Conservation (phyloP, 2,329 filamentous ascomycete species). For the Phoma herbarum region DNA sequence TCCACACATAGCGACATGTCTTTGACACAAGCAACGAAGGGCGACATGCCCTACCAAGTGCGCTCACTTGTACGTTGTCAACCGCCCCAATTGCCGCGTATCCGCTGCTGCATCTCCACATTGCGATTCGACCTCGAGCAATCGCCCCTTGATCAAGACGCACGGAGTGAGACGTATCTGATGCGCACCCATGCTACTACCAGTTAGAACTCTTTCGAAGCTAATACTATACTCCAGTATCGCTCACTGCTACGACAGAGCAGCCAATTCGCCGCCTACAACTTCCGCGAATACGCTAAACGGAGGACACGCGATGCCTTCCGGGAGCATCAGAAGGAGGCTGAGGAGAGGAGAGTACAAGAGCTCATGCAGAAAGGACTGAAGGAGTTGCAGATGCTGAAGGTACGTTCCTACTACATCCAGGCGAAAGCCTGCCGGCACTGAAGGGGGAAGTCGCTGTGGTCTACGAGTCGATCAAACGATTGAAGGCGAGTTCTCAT, state of each 20-base stretch:
- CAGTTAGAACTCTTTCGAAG: neutral
- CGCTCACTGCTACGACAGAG: slow-evolving; percentile 89
- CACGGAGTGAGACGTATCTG: neutral
- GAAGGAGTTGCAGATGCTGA: slow-evolving; percentile 86
- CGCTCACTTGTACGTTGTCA: slow-evolving; percentile 50
- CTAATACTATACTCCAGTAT: slow-evolving; percentile 67
- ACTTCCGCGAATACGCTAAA: slow-evolving; percentile 96
- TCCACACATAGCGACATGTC: slow-evolving; percentile 40
- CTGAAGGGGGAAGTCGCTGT: neutral
- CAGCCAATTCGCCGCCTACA: slow-evolving; percentile 89
- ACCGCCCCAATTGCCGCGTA: slow-evolving; percentile 7
- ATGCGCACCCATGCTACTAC: neutral
- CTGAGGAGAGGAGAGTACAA: slow-evolving; percentile 80
- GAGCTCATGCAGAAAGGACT: slow-evolving; percentile 89
- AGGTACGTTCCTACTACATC: slow-evolving; percentile 68
- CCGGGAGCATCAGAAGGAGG: slow-evolving; percentile 76
- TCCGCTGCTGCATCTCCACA: slow-evolving; percentile 9
- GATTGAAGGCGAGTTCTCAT: neutral
- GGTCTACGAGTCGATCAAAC: neutral
- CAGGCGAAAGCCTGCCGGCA: neutral
- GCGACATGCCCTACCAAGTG: slow-evolving; percentile 51
- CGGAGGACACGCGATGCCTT: slow-evolving; percentile 92
- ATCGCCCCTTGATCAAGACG: neutral
- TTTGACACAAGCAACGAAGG: slow-evolving; percentile 46
- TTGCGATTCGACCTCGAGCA: slow-evolving; percentile 7